Percentiles rank a stretch among this genome's conserved stretches.
These are phyloP conservation scores for Neurospora sp. DNA, from an alignment of 495 filamentous ascomycete genomes.

Conservation along the genomic window DNA sequence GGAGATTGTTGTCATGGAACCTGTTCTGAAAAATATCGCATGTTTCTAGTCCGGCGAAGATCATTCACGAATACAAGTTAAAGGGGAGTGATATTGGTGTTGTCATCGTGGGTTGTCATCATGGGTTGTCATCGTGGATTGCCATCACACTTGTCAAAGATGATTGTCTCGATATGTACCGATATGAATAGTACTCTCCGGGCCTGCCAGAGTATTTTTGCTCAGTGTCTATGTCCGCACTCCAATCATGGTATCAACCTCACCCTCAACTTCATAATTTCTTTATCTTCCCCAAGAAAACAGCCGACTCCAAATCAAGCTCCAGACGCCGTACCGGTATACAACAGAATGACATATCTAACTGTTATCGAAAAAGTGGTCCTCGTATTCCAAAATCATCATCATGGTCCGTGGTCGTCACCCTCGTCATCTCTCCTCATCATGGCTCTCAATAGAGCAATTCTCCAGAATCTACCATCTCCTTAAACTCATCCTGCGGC, in stretches of 20 bases:
- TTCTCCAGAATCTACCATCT: conserved; percentile 31
- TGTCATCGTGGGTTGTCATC: no score
- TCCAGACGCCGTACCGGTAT: background rate
- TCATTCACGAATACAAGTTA: no score
- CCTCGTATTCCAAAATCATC: background rate
- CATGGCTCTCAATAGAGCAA: conserved; percentile 21
- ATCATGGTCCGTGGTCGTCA: background rate
- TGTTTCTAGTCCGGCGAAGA: background rate
- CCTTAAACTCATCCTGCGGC: conserved; percentile 31
- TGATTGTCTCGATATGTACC: background rate
- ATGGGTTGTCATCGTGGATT: no score
- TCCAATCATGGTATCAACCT: background rate
- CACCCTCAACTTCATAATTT: background rate
- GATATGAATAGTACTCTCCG: background rate
- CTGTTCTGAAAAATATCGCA: background rate
- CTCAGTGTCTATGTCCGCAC: background rate
- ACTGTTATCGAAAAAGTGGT: background rate
- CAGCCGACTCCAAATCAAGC: background rate
- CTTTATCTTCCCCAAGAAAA: background rate
- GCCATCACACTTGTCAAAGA: no score
- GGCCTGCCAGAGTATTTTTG: background rate
- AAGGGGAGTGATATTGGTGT: no score
- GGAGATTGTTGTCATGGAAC: background rate
- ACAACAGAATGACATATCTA: background rate
- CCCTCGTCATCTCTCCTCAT: background rate